These are phyloP conservation scores for Halenospora varia DNA, from an alignment of 495 filamentous ascomycete species.

Conservation along the genomic window DNA sequence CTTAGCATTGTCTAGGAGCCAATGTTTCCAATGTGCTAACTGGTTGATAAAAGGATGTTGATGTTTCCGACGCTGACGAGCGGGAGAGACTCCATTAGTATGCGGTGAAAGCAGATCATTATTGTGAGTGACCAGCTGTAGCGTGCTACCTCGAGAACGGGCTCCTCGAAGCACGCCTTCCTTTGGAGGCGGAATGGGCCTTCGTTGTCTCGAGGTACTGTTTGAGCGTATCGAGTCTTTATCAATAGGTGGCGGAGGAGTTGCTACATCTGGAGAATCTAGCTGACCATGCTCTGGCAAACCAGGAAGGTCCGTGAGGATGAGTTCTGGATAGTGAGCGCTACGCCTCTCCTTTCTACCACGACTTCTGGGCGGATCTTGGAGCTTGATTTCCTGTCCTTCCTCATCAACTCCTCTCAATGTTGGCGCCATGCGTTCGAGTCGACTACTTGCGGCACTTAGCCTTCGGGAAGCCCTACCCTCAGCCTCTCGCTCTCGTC, in stretches of 20 bases:
- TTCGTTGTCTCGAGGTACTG: conserved; percentile 61
- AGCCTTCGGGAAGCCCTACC: conserved; percentile 75
- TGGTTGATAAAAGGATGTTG: conserved; percentile 73
- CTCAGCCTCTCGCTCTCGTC: conserved; percentile 79
- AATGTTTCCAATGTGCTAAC: conserved; percentile 81
- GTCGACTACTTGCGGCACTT: conserved; percentile 78
- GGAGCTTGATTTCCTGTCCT: conserved; percentile 33
- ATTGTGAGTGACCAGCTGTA: conserved; percentile 75
- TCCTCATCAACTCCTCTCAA: conserved; percentile 74
- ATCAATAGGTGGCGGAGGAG: conserved; percentile 65
- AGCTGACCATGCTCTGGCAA: conserved; percentile 57
- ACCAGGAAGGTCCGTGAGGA: conserved; percentile 62
- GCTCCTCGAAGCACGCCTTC: conserved; percentile 59
- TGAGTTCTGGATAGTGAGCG: conserved; percentile 44
- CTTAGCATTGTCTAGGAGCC: conserved; percentile 77
- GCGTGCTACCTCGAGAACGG: conserved; percentile 68
- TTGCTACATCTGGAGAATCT: conserved; percentile 30
- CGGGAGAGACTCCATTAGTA: conserved; percentile 47
- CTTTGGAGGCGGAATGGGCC: conserved; percentile 82
- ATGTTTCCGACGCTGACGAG: conserved; percentile 52
- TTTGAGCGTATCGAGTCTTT: conserved; percentile 71
- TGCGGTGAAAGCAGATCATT: conserved; percentile 52
- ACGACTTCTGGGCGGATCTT: conserved; percentile 55
- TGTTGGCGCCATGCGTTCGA: conserved; percentile 73
- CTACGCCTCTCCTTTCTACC: conserved; percentile 48